A percentile compares a stretch with the other conserved stretches of the same genome.
Conservation (phyloP, 257 asterid species). For the Solanum ossicruentum region DNA sequence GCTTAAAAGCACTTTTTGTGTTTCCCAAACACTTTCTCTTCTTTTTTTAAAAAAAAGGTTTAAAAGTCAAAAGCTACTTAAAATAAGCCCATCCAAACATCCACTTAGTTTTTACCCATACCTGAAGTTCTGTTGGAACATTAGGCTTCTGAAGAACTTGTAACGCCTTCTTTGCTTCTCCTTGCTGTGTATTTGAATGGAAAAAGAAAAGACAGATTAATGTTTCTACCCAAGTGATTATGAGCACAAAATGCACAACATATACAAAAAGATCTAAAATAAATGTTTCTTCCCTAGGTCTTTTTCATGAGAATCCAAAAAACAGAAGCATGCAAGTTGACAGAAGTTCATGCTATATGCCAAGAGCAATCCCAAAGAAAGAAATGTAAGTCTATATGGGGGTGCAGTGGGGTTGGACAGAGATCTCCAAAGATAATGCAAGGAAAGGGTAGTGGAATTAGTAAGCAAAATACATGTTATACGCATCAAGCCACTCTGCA, state of each 20-base stretch:
- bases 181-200: slow-evolving; percentile 39
- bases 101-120: too few species aligned
- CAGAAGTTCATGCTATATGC: not conserved
- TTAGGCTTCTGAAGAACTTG: slow-evolving; percentile 96
- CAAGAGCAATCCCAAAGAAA: not conserved
- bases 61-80: too few species aligned
- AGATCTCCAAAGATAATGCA: not conserved
- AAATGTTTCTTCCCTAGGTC: not conserved
- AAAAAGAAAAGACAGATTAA: not conserved
- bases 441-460: not conserved
- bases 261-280: not conserved
- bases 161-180: slow-evolving; percentile 95
- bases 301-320: not conserved
- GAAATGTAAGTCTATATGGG: not conserved
- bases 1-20: too few species aligned
- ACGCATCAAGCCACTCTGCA: not conserved
- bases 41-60: too few species aligned
- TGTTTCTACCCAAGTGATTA: not conserved
- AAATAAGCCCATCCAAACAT: too few species aligned
- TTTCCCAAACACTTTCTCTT: too few species aligned
- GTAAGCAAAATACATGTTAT: not conserved
- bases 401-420: not conserved
- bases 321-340: not conserved
- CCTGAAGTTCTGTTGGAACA: slow-evolving; percentile 70
- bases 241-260: not conserved